Evolutionary conservation across 345 rosid species (phyloP).

Genomic region (Populus euphratica): DNA sequence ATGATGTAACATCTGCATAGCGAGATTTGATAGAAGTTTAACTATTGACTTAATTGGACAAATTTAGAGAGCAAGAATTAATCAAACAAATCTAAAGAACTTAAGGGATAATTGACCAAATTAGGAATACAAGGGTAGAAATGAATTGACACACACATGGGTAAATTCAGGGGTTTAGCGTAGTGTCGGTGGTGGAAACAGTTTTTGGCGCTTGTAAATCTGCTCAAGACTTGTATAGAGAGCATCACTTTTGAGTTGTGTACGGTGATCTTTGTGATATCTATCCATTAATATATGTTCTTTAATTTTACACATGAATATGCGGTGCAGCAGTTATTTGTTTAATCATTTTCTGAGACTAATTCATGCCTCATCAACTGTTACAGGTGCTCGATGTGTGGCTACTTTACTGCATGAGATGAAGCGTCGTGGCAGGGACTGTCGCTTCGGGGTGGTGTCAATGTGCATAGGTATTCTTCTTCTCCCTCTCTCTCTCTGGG

Average conservation of each 20-base stretch:
- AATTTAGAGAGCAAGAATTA: no score
- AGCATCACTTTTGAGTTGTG: not conserved
- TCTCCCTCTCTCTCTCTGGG: not conserved
- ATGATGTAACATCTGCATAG: no score
- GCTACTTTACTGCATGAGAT: conserved; percentile 95
- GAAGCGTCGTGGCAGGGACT: conserved; percentile 90
- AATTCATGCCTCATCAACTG: not conserved
- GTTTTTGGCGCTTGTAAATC: conserved; percentile 50
- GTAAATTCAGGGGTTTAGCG: no score
- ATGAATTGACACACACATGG: no score
- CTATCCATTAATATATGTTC: conserved; percentile 4
- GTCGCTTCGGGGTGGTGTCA: conserved; percentile 90
- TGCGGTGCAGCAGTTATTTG: conserved; percentile 28
- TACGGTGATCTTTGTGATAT: not conserved
- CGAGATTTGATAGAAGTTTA: no score
- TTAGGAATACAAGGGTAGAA: no score
- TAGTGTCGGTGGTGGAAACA: conserved; percentile 5
- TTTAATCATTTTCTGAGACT: not conserved
- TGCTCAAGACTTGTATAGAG: not conserved
- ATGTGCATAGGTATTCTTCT: conserved; percentile 70
- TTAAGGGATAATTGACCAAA: no score
- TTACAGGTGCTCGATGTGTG: conserved; percentile 90
- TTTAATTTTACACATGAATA: not conserved
- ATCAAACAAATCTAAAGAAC: no score
- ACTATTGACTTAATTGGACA: no score